Evolutionary conservation across 1,284 basidiomycete species (phyloP), one percentile per base, ranked within the genome.

Genomic region (Marasmius sp.): DNA sequence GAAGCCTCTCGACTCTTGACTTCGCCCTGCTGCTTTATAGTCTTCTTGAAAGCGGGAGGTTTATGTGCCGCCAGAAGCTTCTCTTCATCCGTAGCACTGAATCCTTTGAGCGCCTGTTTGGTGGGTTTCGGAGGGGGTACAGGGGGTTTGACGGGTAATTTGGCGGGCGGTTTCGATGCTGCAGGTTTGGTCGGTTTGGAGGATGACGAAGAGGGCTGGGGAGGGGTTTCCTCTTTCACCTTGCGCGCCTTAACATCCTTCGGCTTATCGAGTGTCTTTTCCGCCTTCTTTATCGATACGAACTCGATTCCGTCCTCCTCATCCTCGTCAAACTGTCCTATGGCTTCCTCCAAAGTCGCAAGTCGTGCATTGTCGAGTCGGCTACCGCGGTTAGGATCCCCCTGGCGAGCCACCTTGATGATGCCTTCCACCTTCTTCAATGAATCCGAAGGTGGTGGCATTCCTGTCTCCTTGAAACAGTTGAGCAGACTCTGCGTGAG

Each of bases 401-500:
- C 77, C 61, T 77, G 81, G 37, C 82, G 81, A 16, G 84, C 82
- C 64, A 81, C 80, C n/a, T 83, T 79, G 47, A 91, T 78, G 59
- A 86, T 81, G 65, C 82, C 86, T 57, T 78, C 78, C 56, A 93
- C 75, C 66, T 88, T 89, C 58, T 76, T 73, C 34, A 90, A 69
- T 1, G 80, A 81, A 20, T 74, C 77, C 20, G 81, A 72, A 3
- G 79, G 77, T 1, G 89, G 91, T 2, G 73, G 76, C 9, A 85
- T 76, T 12, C 79, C 74, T 4, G 82, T 82, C 53, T 84, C 81
- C 53, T 79, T 79, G 73, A 93, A 92, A 64, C 88, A 85, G 34
- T 85, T 82, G 51, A 96, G 79, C 38, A 97, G 80, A 9, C 88
- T 86, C 69, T 92, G 89, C 51, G 97, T 77, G 8, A 97, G 79